Conservation (phyloP, 1,284 basidiomycete genomes). For the Butyriboletus regius region DNA sequence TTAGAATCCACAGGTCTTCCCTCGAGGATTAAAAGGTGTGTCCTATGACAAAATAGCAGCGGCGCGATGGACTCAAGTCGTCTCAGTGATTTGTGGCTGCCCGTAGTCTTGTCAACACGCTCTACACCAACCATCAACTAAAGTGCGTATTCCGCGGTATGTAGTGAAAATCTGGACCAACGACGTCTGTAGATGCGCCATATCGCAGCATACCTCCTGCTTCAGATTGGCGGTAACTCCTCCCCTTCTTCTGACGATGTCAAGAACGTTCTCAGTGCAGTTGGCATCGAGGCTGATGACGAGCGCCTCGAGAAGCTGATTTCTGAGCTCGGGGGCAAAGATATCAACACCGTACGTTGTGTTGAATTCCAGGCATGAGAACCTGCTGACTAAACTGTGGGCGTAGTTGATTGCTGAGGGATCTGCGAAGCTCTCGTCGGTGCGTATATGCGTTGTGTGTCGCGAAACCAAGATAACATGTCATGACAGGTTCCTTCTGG, state of each 20-base stretch:
- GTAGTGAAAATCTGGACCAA: neutral
- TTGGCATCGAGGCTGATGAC: conserved; percentile 85
- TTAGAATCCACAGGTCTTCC: conserved; percentile 89
- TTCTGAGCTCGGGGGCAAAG: conserved; percentile 89
- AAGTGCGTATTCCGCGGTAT: conserved; percentile 33
- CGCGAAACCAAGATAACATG: conserved; percentile 13
- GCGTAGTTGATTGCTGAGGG: conserved; percentile 87
- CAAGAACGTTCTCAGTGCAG: conserved; percentile 79
- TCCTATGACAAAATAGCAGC: neutral
- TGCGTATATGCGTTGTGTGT: conserved; percentile 42
- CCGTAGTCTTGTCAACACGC: conserved; percentile 40
- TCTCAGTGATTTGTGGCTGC: conserved; percentile 81
- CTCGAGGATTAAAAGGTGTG: conserved; percentile 77
- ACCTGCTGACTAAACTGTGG: neutral
- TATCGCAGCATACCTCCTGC: conserved; percentile 96
- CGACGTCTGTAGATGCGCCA: conserved; percentile 72
- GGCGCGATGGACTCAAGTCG: neutral
- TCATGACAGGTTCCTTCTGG: conserved; percentile 68
- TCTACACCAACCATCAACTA: conserved; percentile 32
- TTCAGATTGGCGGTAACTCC: conserved; percentile 88
- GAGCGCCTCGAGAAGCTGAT: conserved; percentile 81
- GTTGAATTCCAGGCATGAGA: neutral
- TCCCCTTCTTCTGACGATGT: conserved; percentile 84
- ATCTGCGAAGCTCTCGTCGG: conserved; percentile 87
- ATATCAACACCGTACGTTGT: conserved; percentile 65